Base-by-base conservation (phyloP, 176 grass and related monocot species). In the Cocos nucifera region DNA sequence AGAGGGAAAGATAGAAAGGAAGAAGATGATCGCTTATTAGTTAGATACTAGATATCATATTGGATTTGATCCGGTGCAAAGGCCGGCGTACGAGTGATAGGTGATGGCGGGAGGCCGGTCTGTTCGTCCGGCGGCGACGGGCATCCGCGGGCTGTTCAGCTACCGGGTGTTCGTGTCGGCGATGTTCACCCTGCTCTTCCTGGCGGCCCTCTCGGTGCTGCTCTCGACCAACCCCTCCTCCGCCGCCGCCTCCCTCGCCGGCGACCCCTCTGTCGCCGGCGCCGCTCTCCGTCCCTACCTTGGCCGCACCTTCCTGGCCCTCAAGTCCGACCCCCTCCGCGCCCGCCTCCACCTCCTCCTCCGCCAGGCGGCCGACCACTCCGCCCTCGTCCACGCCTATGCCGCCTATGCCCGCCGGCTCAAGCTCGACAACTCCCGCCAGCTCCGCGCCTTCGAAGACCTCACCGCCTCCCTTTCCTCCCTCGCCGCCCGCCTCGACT, bases 291-390 rank as follows among this genome's bases (percentile, higher is more conserved):
- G 59, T 0, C 27, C 72, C 66, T 74, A 74, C 24, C n/a, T 25
- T 17, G 65, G 53, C 6, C 16, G 54, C 76, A 44, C 35, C 35
- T 44, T 44, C 9, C 35, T n/a, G 29, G 66, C 54, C 51, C 59
- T 73, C 19, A 12, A 50, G 18, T 63, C 70, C 12, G 70, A 73
- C 27, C 70, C 78, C 55, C 69, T 27, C n/a, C 50, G 69, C 48
- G 17, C 50, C 20, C 87, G 74, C 17, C 53, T 97, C 66, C 75
- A 86, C 48, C 60, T 79, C 62, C 64, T 91, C 21, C 82, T 72
- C 3, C 78, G 78, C 20, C 93, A 97, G 62, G 93, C 81, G 4
- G 54, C 89, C 56, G 87, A 97, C 69, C 87, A 91, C 44, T 82
- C 93, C 28, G 87, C 83, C 17, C 72, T 91, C 5, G 83, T 87